phyloP scores from a whole-genome alignment of 176 grass and related monocot genomes.

The Oryza brachyantha region DNA sequence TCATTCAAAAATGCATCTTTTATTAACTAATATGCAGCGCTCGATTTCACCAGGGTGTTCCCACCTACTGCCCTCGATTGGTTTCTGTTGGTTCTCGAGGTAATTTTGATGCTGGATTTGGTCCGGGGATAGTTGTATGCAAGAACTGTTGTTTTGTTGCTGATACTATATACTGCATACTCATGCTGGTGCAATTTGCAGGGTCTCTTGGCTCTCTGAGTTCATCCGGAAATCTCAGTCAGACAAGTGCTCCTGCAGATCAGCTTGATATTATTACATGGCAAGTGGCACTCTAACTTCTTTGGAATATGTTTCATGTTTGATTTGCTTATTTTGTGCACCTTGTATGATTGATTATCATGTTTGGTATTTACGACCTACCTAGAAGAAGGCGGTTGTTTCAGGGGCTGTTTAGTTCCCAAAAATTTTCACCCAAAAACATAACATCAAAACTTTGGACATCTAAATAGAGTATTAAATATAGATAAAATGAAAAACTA shows the following conservation, averaged over 20 bases:
- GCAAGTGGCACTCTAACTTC: slow-evolving; percentile 31
- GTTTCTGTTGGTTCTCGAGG: slow-evolving; percentile 77
- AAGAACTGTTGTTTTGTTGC: not conserved
- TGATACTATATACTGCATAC: not conserved
- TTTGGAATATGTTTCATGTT: not conserved
- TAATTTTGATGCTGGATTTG: slow-evolving; percentile 26
- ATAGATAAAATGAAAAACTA: no score
- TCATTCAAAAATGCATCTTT: not conserved
- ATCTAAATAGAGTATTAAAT: no score
- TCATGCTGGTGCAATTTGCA: slow-evolving; percentile 15
- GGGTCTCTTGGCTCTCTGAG: slow-evolving; percentile 67
- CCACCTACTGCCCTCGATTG: slow-evolving; percentile 77
- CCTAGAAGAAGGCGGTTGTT: not conserved
- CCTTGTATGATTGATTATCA: not conserved
- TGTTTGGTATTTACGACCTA: not conserved
- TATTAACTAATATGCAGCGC: not conserved
- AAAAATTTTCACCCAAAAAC: no score
- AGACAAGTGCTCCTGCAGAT: not conserved
- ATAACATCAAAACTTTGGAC: no score
- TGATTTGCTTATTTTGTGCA: not conserved
- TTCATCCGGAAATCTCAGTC: slow-evolving; percentile 34
- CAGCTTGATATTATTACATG: slow-evolving; percentile 43
- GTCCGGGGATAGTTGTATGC: not conserved
- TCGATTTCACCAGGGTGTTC: slow-evolving; percentile 54
- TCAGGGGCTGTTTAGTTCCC: no score